These are phyloP conservation scores for Oxytropis ochrocephala DNA, from an alignment of 306 rosid genomes.

Conservation along the genomic window DNA sequence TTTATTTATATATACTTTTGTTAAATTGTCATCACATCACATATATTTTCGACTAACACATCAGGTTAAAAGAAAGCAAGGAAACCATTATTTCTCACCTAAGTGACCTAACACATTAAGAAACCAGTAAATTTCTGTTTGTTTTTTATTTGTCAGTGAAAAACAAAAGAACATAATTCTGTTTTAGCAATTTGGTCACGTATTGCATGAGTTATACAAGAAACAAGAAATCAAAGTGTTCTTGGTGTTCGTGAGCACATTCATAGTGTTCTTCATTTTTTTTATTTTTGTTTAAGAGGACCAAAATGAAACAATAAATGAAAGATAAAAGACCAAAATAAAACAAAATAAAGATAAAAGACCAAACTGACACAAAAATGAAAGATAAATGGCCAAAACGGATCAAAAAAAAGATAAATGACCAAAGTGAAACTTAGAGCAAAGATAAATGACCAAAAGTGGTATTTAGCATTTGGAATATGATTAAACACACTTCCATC, in stretches of 20 bases:
- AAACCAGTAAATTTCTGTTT: not conserved
- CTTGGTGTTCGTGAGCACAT: not conserved
- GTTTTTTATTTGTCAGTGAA: not conserved
- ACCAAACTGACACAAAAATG: no score
- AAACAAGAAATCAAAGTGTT: no score
- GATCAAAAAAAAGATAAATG: no score
- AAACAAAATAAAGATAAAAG: no score
- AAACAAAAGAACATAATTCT: not conserved
- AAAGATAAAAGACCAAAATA: no score
- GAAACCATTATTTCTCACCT: constrained; percentile 1
- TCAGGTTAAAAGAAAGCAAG: not conserved
- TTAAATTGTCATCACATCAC: constrained; percentile 6
- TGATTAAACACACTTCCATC: no score
- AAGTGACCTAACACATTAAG: not conserved
- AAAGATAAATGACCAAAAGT: no score
- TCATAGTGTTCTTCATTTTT: not conserved
- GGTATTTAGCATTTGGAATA: no score
- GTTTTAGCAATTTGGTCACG: not conserved
- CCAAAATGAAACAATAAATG: no score
- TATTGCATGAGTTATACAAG: not conserved
- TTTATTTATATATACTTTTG: not conserved
- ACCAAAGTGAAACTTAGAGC: no score
- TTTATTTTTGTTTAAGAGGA: no score
- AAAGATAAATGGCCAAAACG: no score
- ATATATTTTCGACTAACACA: not conserved